Percentiles rank a stretch among this genome's conserved stretches.
Conservation (phyloP, 2,329 filamentous ascomycete genomes). For the Botrytis squamosa region DNA sequence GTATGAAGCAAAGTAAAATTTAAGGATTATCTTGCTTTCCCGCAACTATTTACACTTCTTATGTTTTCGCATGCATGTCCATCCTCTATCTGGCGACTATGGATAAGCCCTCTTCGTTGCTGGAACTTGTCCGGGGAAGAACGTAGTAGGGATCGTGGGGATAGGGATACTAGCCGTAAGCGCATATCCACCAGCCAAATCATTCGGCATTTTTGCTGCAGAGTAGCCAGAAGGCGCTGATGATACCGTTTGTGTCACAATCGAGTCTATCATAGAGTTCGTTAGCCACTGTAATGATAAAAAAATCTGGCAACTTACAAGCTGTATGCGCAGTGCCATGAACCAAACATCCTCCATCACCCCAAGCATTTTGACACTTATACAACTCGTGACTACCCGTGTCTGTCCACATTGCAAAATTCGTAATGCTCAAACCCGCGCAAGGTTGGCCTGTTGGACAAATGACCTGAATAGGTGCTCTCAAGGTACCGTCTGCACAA, state of each 20-base stretch:
- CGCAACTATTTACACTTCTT: neutral
- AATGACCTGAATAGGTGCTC: constrained; percentile 40
- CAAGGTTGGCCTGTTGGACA: constrained; percentile 35
- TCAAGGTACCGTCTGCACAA: constrained; percentile 37
- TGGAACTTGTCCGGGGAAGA: constrained; percentile 24
- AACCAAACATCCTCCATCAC: constrained; percentile 17
- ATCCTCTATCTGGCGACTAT: neutral
- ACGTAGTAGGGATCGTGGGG: constrained; percentile 25
- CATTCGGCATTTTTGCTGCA: constrained; percentile 24
- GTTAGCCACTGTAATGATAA: neutral
- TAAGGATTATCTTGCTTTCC: neutral
- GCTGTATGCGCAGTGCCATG: constrained; percentile 18
- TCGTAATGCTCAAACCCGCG: constrained; percentile 38
- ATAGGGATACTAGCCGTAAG: constrained; percentile 22
- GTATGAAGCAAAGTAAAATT: neutral
- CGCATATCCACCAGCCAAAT: constrained; percentile 19
- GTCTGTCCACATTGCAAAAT: constrained; percentile 42
- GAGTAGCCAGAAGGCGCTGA: constrained; percentile 21
- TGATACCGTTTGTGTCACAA: constrained; percentile 17
- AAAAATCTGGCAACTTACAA: neutral
- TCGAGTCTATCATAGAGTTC: constrained; percentile 7
- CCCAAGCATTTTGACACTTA: constrained; percentile 22
- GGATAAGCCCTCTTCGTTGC: constrained; percentile 22
- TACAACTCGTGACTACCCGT: constrained; percentile 16
- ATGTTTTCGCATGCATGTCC: neutral